Percentiles rank a stretch among this genome's conserved stretches.
Conservation (phyloP, 495 filamentous ascomycete genomes). For the Aspergillus egyptiacus region DNA sequence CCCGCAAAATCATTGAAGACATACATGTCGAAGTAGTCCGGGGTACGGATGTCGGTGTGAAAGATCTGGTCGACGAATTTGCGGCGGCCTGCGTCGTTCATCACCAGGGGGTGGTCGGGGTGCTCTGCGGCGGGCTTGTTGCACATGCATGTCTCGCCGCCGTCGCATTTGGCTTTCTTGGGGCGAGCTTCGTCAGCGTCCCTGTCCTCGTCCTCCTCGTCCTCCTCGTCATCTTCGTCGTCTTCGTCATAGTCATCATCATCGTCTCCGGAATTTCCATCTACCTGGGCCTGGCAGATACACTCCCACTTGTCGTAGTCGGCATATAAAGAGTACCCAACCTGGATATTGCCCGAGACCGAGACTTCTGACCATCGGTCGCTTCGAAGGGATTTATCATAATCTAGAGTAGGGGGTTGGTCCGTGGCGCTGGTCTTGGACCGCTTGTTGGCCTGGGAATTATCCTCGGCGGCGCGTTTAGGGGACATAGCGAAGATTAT, state of each 20-base stretch:
- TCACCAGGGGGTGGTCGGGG: slow-evolving; percentile 35
- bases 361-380: slow-evolving; percentile 37
- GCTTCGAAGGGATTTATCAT: slow-evolving; percentile 19
- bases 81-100: slow-evolving; percentile 30
- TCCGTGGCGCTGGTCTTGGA: neutral
- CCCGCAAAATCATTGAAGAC: slow-evolving; percentile 35
- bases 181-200: neutral
- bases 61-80: slow-evolving; percentile 1
- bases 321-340: slow-evolving; percentile 24
- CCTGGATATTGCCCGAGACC: slow-evolving; percentile 35
- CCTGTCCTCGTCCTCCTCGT: neutral
- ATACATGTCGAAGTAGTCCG: slow-evolving; percentile 36
- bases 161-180: slow-evolving; percentile 7
- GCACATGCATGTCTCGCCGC: slow-evolving; percentile 31
- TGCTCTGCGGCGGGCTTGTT: slow-evolving; percentile 29
- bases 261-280: neutral
- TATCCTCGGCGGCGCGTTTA: slow-evolving; percentile 1
- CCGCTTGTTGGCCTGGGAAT: neutral
- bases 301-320: slow-evolving; percentile 24
- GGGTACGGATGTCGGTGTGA: slow-evolving; percentile 25
- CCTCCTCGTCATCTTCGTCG: slow-evolving; percentile 20
- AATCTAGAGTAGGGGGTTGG: too few relatives aligned
- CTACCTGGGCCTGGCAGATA: slow-evolving; percentile 25
- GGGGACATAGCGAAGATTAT: slow-evolving; percentile 3
- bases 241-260: slow-evolving; percentile 11